phyloP scores from a whole-genome alignment of 208 protist species.

The Acanthamoeba triangularis region DNA sequence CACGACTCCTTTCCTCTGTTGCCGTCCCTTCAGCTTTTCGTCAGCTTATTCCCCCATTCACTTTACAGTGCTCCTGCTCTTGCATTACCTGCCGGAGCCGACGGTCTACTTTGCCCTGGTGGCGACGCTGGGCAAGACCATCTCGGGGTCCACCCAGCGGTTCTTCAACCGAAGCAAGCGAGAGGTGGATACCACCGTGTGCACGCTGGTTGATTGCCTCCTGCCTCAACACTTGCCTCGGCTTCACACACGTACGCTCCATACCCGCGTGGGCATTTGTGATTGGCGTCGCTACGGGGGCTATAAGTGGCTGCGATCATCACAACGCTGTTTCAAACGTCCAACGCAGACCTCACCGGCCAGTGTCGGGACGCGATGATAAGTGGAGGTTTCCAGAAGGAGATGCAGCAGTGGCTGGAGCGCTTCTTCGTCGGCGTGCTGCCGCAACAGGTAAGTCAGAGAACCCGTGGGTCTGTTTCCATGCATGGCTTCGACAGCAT shows the following conservation, averaged over 20 bases:
- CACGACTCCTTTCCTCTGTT: neutral
- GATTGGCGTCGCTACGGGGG: too few species aligned
- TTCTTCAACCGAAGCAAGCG: neutral
- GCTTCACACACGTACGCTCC: neutral
- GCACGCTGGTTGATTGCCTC: neutral
- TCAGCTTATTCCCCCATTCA: too few species aligned
- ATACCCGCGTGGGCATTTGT: too few species aligned
- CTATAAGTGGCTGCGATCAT: too few species aligned
- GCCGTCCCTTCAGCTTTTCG: neutral
- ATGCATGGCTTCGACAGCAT: too few species aligned
- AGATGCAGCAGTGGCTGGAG: neutral
- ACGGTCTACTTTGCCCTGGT: neutral
- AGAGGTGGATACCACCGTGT: neutral
- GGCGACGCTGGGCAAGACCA: neutral
- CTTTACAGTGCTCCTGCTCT: neutral
- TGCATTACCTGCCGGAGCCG: constrained; percentile 10
- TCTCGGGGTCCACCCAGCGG: neutral
- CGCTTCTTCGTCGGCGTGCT: constrained; percentile 23
- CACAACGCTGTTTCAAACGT: too few species aligned
- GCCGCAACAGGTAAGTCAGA: neutral
- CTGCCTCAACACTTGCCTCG: neutral
- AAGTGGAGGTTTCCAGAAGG: neutral
- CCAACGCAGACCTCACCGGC: neutral
- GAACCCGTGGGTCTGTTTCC: neutral
- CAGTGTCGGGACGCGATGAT: neutral